These are phyloP conservation scores for Aspergillus jensenii DNA, from an alignment of 2,329 filamentous ascomycete genomes.

Conservation along the genomic window DNA sequence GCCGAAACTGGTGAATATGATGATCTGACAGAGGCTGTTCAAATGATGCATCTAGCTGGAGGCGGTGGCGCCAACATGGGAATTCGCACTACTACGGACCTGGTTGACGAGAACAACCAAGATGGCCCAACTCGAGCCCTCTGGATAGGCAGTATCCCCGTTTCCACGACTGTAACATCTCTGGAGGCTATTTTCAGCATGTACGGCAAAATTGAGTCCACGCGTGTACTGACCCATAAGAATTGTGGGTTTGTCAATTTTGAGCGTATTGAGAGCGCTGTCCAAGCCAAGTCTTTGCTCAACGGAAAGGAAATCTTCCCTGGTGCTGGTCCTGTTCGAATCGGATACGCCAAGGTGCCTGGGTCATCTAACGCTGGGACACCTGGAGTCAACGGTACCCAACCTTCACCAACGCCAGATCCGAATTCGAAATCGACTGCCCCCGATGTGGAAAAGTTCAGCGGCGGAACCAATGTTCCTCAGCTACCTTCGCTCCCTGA, in stretches of 20 bases:
- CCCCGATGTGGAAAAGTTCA: constrained; percentile 29
- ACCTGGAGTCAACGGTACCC: constrained; percentile 82
- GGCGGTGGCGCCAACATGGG: constrained; percentile 52
- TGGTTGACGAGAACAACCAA: constrained; percentile 73
- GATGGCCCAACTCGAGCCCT: constrained; percentile 90
- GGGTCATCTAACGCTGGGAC: constrained; percentile 77
- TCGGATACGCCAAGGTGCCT: constrained; percentile 96
- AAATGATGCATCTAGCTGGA: constrained; percentile 67
- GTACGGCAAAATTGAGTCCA: constrained; percentile 89
- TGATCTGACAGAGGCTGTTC: constrained; percentile 77
- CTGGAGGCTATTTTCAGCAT: constrained; percentile 91
- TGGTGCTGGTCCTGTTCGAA: constrained; percentile 87
- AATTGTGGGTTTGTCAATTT: constrained; percentile 99
- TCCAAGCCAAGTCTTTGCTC: constrained; percentile 80
- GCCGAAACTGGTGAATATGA: constrained; percentile 76
- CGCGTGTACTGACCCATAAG: constrained; percentile 93
- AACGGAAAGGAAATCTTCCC: constrained; percentile 99
- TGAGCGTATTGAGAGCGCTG: constrained; percentile 84
- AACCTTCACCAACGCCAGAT: constrained; percentile 88
- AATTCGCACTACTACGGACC: constrained; percentile 64
- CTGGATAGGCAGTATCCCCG: constrained; percentile 96
- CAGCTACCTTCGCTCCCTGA: constrained; percentile 72
- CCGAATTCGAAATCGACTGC: constrained; percentile 57
- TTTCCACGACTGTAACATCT: constrained; percentile 93
- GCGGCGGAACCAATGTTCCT: constrained; percentile 37